phyloP scores from a whole-genome alignment of 2,329 filamentous ascomycete genomes.

The Fusarium nodosum region DNA sequence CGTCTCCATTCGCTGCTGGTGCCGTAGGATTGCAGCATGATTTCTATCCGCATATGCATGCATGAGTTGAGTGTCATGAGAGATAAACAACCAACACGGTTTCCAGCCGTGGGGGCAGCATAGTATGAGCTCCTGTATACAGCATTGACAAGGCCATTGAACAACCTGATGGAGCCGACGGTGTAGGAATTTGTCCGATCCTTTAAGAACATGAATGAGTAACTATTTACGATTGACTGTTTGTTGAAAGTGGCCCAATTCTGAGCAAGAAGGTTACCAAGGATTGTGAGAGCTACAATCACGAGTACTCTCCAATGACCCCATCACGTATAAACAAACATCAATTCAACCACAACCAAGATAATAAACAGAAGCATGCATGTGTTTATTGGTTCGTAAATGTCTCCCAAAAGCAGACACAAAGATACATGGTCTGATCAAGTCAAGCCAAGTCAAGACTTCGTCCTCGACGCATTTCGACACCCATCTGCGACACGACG shows the following conservation, averaged over 20 bases:
- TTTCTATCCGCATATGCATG: conserved; percentile 1
- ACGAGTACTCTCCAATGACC: not conserved
- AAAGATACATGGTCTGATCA: conserved; percentile 22
- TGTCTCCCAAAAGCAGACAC: conserved; percentile 29
- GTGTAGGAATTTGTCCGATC: not conserved
- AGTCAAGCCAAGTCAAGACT: conserved; percentile 20
- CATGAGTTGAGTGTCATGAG: conserved; percentile 4
- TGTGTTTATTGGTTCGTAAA: conserved; percentile 32
- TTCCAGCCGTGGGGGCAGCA: conserved; percentile 6
- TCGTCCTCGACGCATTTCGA: conserved; percentile 21
- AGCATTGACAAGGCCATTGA: not conserved
- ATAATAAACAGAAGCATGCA: conserved; percentile 11
- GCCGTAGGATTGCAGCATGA: conserved; percentile 28
- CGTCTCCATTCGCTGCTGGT: conserved; percentile 20
- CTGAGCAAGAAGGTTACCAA: not conserved
- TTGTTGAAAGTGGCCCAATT: not conserved
- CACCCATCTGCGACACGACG: conserved; percentile 16
- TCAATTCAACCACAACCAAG: not conserved
- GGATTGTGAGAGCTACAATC: not conserved
- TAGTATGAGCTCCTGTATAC: not conserved
- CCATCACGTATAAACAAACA: not conserved
- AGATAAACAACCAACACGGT: not conserved
- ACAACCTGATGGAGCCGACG: not conserved
- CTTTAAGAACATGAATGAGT: not conserved
- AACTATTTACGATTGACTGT: not conserved